These are phyloP conservation scores for Cercospora sp. DNA, from an alignment of 2,329 filamentous ascomycete genomes.

Conservation along the genomic window DNA sequence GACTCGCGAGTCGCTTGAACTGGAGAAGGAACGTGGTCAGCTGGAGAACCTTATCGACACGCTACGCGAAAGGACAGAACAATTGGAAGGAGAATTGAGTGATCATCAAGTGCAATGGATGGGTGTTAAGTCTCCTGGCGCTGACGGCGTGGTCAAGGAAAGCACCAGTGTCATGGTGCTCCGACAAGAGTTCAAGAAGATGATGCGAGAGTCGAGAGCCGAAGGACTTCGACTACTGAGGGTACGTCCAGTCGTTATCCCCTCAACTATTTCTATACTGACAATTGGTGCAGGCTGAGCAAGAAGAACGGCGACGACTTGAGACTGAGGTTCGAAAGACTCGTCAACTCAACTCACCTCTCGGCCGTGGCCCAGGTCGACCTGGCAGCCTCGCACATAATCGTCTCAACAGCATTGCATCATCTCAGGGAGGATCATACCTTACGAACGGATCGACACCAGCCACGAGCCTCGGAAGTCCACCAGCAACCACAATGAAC, in stretches of 20 bases:
- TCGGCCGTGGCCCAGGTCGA: constrained; percentile 21
- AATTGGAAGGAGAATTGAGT: constrained; percentile 62
- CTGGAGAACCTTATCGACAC: constrained; percentile 65
- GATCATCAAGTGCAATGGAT: constrained; percentile 69
- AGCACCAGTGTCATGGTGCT: constrained; percentile 67
- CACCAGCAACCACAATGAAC: not conserved
- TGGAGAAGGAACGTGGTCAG: constrained; percentile 67
- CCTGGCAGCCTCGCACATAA: constrained; percentile 17
- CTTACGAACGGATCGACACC: constrained; percentile 8
- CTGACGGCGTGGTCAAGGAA: constrained; percentile 43
- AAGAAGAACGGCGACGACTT: constrained; percentile 68
- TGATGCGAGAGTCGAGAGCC: constrained; percentile 71
- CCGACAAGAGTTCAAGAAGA: constrained; percentile 75
- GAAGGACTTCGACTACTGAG: constrained; percentile 65
- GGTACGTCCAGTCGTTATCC: constrained; percentile 49
- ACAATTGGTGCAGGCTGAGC: constrained; percentile 58
- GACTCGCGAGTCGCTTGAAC: constrained; percentile 68
- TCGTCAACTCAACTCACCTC: constrained; percentile 42
- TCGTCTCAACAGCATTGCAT: constrained; percentile 17
- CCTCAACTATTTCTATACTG: constrained; percentile 25
- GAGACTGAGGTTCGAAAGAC: constrained; percentile 62
- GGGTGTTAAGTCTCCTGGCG: constrained; percentile 57
- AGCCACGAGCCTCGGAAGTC: constrained; percentile 10
- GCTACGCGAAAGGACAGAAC: constrained; percentile 63
- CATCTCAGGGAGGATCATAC: constrained; percentile 8